phyloP scores from a whole-genome alignment of 2,329 filamentous ascomycete species.

The Rhynchosporium secalis region DNA sequence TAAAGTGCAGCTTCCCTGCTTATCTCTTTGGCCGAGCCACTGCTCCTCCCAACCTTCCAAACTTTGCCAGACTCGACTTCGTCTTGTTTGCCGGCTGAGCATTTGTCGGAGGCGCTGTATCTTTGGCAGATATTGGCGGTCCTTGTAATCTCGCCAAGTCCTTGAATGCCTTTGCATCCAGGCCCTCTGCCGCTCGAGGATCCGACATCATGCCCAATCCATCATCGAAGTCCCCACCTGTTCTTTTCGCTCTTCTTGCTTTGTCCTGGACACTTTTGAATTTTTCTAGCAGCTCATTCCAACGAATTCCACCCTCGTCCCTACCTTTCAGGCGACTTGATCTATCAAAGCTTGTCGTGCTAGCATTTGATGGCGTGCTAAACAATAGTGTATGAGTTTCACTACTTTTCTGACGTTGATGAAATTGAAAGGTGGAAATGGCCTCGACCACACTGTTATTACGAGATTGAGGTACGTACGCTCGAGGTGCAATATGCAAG shows the following conservation, averaged over 20 bases:
- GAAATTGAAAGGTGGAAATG: slow-evolving; percentile 37
- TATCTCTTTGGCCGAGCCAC: slow-evolving; percentile 54
- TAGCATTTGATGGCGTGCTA: slow-evolving; percentile 50
- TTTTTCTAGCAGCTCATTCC: slow-evolving; percentile 91
- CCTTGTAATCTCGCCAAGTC: slow-evolving; percentile 39
- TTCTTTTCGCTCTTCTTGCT: slow-evolving; percentile 68
- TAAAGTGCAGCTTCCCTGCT: slow-evolving; percentile 27
- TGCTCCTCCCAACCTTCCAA: slow-evolving; percentile 70
- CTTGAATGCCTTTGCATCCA: slow-evolving; percentile 40
- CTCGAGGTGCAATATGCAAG: slow-evolving; percentile 77
- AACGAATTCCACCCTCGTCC: slow-evolving; percentile 83
- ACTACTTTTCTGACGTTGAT: slow-evolving; percentile 38
- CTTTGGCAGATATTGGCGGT: slow-evolving; percentile 52
- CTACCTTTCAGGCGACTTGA: slow-evolving; percentile 76
- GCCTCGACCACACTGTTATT: slow-evolving; percentile 40
- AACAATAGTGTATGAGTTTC: slow-evolving; percentile 39
- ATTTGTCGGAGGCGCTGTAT: slow-evolving; percentile 46
- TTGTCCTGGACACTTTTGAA: slow-evolving; percentile 90
- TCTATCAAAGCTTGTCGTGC: slow-evolving; percentile 64
- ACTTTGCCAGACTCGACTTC: slow-evolving; percentile 64
- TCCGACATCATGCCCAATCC: slow-evolving; percentile 53
- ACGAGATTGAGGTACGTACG: slow-evolving; percentile 59
- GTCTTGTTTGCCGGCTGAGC: slow-evolving; percentile 52
- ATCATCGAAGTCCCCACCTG: slow-evolving; percentile 47
- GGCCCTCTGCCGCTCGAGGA: slow-evolving; percentile 36